Conservation (phyloP, 1,284 basidiomycete species). For the Phylloporus sp. region DNA sequence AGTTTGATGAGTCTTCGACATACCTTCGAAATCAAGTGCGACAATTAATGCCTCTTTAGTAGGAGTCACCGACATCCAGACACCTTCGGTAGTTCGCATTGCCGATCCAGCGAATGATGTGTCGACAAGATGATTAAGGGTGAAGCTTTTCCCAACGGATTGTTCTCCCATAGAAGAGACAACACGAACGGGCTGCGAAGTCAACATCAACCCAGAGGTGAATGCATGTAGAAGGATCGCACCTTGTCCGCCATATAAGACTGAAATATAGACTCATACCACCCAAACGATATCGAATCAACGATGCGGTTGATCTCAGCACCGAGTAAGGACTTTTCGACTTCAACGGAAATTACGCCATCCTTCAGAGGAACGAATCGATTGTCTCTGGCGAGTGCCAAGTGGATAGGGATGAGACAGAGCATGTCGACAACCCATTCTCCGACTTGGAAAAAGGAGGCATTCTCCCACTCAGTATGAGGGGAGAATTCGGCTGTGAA, state of each 20-base stretch:
- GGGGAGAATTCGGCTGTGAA: slow-evolving; percentile 18
- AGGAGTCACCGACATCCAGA: neutral
- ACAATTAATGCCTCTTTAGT: neutral
- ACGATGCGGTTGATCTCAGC: neutral
- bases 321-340: slow-evolving; percentile 19
- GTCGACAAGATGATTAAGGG: neutral
- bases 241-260: neutral
- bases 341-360: slow-evolving; percentile 56
- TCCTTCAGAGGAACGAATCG: slow-evolving; percentile 67
- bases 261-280: neutral
- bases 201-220: neutral
- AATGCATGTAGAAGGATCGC: neutral
- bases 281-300: neutral
- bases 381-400: slow-evolving; percentile 65
- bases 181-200: neutral
- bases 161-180: neutral
- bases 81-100: neutral
- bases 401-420: slow-evolving; percentile 70
- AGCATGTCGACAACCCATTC: slow-evolving; percentile 70
- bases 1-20: neutral
- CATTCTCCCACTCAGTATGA: slow-evolving; percentile 25
- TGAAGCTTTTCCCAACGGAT: neutral
- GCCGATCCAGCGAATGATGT: neutral
- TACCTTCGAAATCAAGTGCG: neutral
- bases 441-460: slow-evolving; percentile 53